Base-by-base conservation (phyloP, 495 filamentous ascomycete genomes). In the Cercophora scortea region DNA sequence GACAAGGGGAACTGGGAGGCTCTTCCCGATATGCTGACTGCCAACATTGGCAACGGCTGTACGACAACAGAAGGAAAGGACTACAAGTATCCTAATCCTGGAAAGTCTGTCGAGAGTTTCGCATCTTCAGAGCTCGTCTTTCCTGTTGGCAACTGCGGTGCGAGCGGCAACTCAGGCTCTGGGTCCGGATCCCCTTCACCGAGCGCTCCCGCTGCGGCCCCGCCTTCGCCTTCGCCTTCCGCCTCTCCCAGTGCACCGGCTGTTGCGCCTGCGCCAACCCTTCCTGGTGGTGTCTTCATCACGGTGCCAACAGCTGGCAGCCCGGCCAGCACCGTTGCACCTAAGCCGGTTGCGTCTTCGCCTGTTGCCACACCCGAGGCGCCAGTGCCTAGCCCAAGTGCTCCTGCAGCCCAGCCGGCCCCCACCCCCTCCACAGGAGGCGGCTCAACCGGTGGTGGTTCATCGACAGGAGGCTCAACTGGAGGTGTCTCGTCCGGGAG, bases 11-110 rank as follows among this genome's bases (percentile, higher is more conserved):
- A 76, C 53, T 78, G 77, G 56, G 71, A 78, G 55, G 70, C 65
- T 32, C 84, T 90, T 17, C 91, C 91, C 1, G 72, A 84, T 50
- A 88, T 96, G 86, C 82, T 94, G 44, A 77, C 85, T 15, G 84
- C 87, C 60, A 95, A 95, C 74, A 76, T 89, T 0, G 72, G 69
- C 47, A 69, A 69, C 17, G 73, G 73, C 49, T 88, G 85, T 66
- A 66, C 62, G 17, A 85, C 77, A 0, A 0, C 40, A 4, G 75
- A 78, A 4, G 49, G 55, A 32, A 54, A 52, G 0, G 71, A 84
- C 47, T 61, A 80, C 42, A 44, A 61, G 34, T 85, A 74, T 66
- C 82, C 81, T 32, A 67, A 79, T 58, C 78, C 81, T 4, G 83
- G 83, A 13, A 49, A 67, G 16, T 79, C 75, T 16, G 69, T 84